Evolutionary conservation across 73 alveolate genomes (phyloP).

Genomic region (Stentor roeselii): DNA sequence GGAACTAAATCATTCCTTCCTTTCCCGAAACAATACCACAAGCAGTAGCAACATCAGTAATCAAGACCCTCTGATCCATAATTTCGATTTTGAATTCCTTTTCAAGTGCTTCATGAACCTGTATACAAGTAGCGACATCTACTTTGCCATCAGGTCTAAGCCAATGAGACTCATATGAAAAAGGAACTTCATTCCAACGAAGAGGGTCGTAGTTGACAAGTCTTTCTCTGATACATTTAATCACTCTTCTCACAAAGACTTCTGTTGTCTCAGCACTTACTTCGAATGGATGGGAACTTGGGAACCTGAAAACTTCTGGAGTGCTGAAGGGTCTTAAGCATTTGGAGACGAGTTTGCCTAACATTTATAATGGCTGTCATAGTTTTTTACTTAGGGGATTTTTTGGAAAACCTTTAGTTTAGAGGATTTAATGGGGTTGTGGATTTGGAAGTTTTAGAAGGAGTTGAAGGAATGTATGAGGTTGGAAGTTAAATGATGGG

Average conservation of each 20-base stretch:
- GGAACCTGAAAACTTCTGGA: neutral
- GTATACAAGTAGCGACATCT: constrained; percentile 75
- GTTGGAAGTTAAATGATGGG: neutral
- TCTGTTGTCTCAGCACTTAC: constrained; percentile 25
- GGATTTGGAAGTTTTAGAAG: neutral
- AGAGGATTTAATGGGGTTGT: neutral
- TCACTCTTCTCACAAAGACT: constrained; percentile 69
- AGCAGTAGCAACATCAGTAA: constrained; percentile 60
- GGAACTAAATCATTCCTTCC: neutral
- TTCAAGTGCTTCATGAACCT: constrained; percentile 84
- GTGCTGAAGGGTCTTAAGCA: neutral
- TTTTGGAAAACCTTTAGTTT: neutral
- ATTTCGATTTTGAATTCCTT: constrained; percentile 83
- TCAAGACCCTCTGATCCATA: constrained; percentile 72
- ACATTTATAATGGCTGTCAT: too few species aligned
- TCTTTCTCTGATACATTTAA: constrained; percentile 76
- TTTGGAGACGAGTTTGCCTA: neutral
- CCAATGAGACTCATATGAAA: constrained; percentile 84
- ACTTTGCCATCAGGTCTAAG: constrained; percentile 60
- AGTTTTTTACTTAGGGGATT: neutral
- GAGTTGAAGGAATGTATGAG: neutral
- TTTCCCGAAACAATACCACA: constrained; percentile 45
- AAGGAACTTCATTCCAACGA: constrained; percentile 85
- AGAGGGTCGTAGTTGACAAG: constrained; percentile 67
- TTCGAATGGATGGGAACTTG: neutral